Evolutionary conservation across 1,284 basidiomycete genomes (phyloP), one percentile per base, ranked within the genome.

Genomic region (Cutaneotrichosporon dermatis): DNA sequence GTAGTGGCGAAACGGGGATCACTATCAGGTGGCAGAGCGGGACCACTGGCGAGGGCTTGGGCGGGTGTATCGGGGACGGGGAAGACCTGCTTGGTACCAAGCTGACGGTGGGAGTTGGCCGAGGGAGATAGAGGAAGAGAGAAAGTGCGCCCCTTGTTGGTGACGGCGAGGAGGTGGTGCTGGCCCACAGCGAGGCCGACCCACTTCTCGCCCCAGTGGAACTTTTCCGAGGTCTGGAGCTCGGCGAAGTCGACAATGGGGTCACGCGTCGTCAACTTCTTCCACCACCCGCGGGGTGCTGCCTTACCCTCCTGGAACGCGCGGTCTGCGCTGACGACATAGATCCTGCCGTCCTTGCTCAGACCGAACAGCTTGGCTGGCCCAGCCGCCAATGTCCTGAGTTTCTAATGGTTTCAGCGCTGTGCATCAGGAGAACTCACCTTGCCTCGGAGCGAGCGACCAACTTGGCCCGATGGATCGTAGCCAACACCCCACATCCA

Each of bases 81-180:
- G 48, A 88, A 80, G 62, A 83, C 80, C 63, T 87, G 82, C 66
- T 87, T 67, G 81, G 85, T 83, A 11, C 92, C 92, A 10, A 97
- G 85, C 76, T 97, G 94, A 1, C 91, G 90, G 73, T 87, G 85
- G 0, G 82, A 79, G 77, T 98, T 97, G n/a, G 87, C 92, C 7
- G 83, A 78, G 55, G 85, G 83, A 62, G 85, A 85, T 50, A 91
- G 82, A 0, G 93, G 89, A 62, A 90, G 85, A 0, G 86, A 84
- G 71, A 90, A 94, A 2, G 88, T 85, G 53, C 90, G 85, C 2
- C 92, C 92, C 49, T 83, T 80, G 34, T 86, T 89, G 3, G 92
- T 92, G 10, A 95, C 79, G 0, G 90, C 92, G 13, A 97, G 83
- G 6, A 97, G 79, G 73, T 98, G 94, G 70, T 90, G 84, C 16